phyloP scores from a whole-genome alignment of 106 monocot genomes.

The Cymbidium sinense region DNA sequence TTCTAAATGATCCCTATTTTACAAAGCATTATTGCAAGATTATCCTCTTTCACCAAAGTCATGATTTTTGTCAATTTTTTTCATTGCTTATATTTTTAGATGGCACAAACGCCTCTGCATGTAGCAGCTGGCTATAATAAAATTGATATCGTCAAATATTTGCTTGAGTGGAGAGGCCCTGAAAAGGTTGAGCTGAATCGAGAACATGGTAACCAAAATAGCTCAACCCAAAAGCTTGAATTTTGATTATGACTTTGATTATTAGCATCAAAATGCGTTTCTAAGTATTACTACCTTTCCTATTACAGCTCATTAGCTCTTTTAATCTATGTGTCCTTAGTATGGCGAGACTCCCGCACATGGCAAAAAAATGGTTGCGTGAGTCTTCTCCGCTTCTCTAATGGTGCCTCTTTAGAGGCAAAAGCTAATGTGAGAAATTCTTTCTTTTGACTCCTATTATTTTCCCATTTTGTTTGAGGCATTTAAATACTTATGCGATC shows the following conservation, averaged over 20 bases:
- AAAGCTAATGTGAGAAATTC: conserved; percentile 57
- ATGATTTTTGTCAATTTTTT: neutral
- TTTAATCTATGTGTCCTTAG: conserved; percentile 24
- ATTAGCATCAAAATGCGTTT: neutral
- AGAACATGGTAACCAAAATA: conserved; percentile 64
- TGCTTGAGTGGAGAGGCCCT: conserved; percentile 60
- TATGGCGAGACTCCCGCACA: conserved; percentile 96
- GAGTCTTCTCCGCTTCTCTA: conserved; percentile 60
- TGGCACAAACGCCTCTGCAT: conserved; percentile 86
- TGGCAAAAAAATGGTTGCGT: conserved; percentile 83
- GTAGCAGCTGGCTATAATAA: conserved; percentile 69
- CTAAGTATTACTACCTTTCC: neutral
- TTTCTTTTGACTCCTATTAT: neutral
- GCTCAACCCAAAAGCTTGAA: neutral
- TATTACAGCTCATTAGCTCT: neutral
- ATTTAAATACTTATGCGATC: neutral
- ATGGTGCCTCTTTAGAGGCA: conserved; percentile 65
- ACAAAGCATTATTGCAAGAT: too few species aligned
- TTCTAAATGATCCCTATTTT: neutral
- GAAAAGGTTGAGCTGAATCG: conserved; percentile 67
- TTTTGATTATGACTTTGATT: neutral
- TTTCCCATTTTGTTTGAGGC: neutral
- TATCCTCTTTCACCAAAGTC: neutral
- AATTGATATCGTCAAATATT: conserved; percentile 41
- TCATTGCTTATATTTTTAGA: conserved; percentile 28